These are phyloP conservation scores for Tolypocladium album DNA, from an alignment of 2,329 filamentous ascomycete species.

Conservation along the genomic window DNA sequence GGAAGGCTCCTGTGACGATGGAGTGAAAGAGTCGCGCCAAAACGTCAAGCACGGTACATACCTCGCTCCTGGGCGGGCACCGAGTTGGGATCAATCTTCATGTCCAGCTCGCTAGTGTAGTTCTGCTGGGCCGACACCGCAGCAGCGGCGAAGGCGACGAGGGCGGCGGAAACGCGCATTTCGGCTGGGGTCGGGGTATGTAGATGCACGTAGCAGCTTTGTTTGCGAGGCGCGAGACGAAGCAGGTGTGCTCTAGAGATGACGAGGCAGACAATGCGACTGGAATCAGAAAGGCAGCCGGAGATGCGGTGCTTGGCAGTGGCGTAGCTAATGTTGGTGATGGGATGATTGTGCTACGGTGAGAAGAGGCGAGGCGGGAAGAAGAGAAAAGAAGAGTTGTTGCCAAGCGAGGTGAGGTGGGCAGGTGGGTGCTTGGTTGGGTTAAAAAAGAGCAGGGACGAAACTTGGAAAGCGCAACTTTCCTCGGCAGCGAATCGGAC, in stretches of 20 bases:
- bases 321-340: slow-evolving; percentile 2
- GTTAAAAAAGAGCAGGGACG: not conserved
- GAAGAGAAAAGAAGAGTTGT: not conserved
- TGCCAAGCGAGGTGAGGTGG: not conserved
- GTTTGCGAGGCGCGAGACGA: not conserved
- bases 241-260: not conserved
- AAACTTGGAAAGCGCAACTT: not conserved
- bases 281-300: not conserved
- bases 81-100: slow-evolving; percentile 27
- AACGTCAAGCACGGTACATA: slow-evolving; percentile 19
- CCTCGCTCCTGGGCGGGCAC: slow-evolving; percentile 25
- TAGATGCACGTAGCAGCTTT: not conserved
- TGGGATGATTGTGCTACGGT: slow-evolving; percentile 4
- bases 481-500: not conserved
- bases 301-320: slow-evolving; percentile 3
- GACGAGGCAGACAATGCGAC: not conserved
- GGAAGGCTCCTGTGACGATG: not conserved
- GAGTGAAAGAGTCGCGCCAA: not conserved
- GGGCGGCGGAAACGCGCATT: slow-evolving; percentile 30
- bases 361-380: not conserved
- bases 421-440: not conserved
- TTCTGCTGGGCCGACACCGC: slow-evolving; percentile 31
- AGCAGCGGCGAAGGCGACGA: slow-evolving; percentile 33
- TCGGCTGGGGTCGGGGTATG: slow-evolving; percentile 11
- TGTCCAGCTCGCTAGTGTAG: slow-evolving; percentile 31